These are phyloP conservation scores for Aspergillus cristatus DNA, from an alignment of 495 filamentous ascomycete species.

Conservation along the genomic window DNA sequence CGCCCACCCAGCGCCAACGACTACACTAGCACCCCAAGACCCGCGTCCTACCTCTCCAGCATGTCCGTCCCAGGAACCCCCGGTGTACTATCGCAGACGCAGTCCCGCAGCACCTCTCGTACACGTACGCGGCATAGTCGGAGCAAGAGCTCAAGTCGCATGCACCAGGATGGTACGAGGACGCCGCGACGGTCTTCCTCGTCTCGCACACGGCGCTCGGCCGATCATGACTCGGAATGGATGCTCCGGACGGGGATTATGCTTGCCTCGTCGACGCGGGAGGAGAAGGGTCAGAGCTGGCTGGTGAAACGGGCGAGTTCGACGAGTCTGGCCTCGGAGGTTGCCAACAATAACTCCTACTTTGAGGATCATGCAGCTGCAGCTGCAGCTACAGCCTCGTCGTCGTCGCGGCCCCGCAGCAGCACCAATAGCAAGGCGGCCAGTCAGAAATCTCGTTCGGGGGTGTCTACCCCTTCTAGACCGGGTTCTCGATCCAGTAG, in stretches of 20 bases:
- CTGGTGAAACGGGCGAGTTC: conserved; percentile 62
- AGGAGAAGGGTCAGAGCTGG: conserved; percentile 75
- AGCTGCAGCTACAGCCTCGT: conserved; percentile 26
- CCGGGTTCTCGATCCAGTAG: conserved; percentile 15
- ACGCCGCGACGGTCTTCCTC: conserved; percentile 9
- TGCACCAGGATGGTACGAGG: conserved; percentile 8
- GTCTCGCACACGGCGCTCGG: conserved; percentile 11
- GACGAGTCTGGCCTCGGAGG: conserved; percentile 52
- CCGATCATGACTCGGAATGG: conserved; percentile 61
- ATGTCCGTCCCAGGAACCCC: conserved; percentile 37
- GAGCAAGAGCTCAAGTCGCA: conserved; percentile 30
- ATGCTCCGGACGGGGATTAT: conserved; percentile 63
- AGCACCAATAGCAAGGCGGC: not conserved
- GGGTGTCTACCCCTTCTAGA: conserved; percentile 24
- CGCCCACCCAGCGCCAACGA: conserved; percentile 1
- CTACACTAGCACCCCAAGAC: conserved; percentile 15
- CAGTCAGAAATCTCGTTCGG: conserved; percentile 23
- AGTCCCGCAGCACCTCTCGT: conserved; percentile 37
- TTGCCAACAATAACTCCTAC: not conserved
- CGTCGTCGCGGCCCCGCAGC: conserved; percentile 2
- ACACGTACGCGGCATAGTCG: conserved; percentile 24
- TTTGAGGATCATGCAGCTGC: not conserved
- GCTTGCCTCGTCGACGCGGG: conserved; percentile 59
- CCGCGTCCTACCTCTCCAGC: conserved; percentile 33
- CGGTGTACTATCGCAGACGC: conserved; percentile 39